Evolutionary conservation across 2,329 filamentous ascomycete genomes (phyloP).

Genomic region (Aspergillus sergii): DNA sequence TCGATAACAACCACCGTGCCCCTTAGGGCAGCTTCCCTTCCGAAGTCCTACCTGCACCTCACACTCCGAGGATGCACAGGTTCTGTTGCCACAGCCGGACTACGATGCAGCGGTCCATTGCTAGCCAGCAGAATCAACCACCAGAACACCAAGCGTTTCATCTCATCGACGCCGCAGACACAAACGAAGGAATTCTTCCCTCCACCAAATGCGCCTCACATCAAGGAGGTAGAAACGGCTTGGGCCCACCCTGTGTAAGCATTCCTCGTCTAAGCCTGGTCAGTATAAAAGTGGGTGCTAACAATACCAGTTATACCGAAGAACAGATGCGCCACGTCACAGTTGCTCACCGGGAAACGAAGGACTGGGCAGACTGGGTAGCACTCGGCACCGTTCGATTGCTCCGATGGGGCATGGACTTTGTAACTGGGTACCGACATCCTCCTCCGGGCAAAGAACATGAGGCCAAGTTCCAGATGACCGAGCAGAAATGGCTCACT

Average conservation of each 20-base stretch:
- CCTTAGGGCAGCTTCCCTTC: conserved; percentile 30
- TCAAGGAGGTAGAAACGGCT: conserved; percentile 64
- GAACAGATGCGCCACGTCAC: conserved; percentile 75
- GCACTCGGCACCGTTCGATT: conserved; percentile 77
- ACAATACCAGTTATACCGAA: conserved; percentile 63
- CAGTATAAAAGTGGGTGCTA: conserved; percentile 7
- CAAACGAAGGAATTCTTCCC: conserved; percentile 61
- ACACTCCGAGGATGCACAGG: conserved; percentile 28
- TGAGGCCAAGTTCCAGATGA: conserved; percentile 66
- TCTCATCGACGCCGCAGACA: conserved; percentile 41
- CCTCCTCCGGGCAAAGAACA: conserved; percentile 53
- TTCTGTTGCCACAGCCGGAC: conserved; percentile 24
- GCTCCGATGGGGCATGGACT: conserved; percentile 78
- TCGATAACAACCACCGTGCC: conserved; percentile 29
- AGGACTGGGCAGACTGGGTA: conserved; percentile 73
- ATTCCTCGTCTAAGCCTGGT: background rate
- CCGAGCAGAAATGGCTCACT: conserved; percentile 84
- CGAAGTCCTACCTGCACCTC: conserved; percentile 29
- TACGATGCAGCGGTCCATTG: conserved; percentile 25
- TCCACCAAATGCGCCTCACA: conserved; percentile 57
- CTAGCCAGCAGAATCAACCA: conserved; percentile 17
- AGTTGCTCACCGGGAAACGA: conserved; percentile 75
- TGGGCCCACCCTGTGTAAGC: conserved; percentile 67
- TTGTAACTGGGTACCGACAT: conserved; percentile 78
- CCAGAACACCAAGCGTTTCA: conserved; percentile 31